Conservation (phyloP, 2,329 filamentous ascomycete genomes). For the Penicillium sp. region DNA sequence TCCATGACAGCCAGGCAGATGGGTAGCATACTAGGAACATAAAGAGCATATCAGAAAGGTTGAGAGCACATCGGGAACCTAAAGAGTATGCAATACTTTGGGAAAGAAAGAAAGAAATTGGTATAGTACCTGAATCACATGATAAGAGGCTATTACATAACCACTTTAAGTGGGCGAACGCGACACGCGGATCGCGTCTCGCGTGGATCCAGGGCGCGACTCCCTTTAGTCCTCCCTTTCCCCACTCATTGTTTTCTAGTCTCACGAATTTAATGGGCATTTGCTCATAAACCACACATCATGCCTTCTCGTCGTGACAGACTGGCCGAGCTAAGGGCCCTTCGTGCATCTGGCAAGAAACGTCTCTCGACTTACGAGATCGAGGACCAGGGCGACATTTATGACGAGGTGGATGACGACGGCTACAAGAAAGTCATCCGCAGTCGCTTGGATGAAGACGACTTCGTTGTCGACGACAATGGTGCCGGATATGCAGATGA, state of each 20-base stretch:
- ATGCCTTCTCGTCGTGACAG: constrained; percentile 36
- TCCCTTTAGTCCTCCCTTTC: constrained; percentile 16
- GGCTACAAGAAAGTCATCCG: constrained; percentile 96
- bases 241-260: constrained; percentile 16
- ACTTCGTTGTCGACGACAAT: constrained; percentile 98
- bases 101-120: too few relatives aligned
- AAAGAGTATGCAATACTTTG: too few relatives aligned
- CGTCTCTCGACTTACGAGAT: constrained; percentile 82
- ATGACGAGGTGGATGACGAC: constrained; percentile 95
- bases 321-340: constrained; percentile 71
- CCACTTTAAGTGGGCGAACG: constrained; percentile 13
- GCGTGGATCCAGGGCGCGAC: constrained; percentile 15
- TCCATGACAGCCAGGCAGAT: too few relatives aligned
- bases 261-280: constrained; percentile 13
- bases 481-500: constrained; percentile 96
- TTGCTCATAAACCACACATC: constrained; percentile 12
- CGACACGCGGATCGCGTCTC: constrained; percentile 15
- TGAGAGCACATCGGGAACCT: too few relatives aligned
- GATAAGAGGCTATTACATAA: constrained; percentile 4
- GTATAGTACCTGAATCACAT: too few relatives aligned
- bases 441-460: constrained; percentile 81
- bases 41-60: too few relatives aligned
- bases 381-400: constrained; percentile 75
- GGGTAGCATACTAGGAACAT: too few relatives aligned
- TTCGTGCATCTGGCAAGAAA: constrained; percentile 87